Evolutionary conservation across 2,329 filamentous ascomycete species (phyloP).

Genomic region (Clonostachys rosea): DNA sequence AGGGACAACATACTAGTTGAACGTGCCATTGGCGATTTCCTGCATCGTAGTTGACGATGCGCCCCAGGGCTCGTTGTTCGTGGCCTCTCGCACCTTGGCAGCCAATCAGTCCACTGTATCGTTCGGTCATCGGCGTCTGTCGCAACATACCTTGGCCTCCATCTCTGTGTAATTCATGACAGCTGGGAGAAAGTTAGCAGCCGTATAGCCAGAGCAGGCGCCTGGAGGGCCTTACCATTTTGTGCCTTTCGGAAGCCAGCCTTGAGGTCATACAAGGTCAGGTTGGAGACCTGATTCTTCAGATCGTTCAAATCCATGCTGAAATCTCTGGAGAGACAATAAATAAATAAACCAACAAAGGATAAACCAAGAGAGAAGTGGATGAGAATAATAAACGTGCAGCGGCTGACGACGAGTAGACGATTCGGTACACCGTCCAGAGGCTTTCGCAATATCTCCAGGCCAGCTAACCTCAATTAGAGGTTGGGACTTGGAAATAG

Average conservation of each 20-base stretch:
- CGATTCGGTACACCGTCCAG: neutral
- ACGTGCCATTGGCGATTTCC: constrained; percentile 95
- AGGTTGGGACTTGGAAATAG: neutral
- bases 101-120: neutral
- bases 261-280: constrained; percentile 93
- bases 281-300: constrained; percentile 82
- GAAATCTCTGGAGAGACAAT: constrained; percentile 5
- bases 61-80: constrained; percentile 98
- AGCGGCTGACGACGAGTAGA: neutral
- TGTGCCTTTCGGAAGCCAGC: constrained; percentile 92
- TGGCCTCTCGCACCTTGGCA: constrained; percentile 84
- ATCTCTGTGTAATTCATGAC: constrained; percentile 99
- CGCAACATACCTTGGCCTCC: constrained; percentile 59
- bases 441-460: neutral
- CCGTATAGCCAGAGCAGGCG: neutral
- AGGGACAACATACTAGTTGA: constrained; percentile 75
- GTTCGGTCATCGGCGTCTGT: neutral
- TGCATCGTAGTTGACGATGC: constrained; percentile 83
- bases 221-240: constrained; percentile 63
- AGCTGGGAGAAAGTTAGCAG: constrained; percentile 47
- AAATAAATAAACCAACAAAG: constrained; percentile 1
- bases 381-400: neutral
- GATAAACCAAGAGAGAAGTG: neutral
- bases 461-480: neutral
- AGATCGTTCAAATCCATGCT: constrained; percentile 82